Evolutionary conservation across 345 rosid species (phyloP), one percentile per base, ranked within the genome.

Genomic region (Triadica sebifera): DNA sequence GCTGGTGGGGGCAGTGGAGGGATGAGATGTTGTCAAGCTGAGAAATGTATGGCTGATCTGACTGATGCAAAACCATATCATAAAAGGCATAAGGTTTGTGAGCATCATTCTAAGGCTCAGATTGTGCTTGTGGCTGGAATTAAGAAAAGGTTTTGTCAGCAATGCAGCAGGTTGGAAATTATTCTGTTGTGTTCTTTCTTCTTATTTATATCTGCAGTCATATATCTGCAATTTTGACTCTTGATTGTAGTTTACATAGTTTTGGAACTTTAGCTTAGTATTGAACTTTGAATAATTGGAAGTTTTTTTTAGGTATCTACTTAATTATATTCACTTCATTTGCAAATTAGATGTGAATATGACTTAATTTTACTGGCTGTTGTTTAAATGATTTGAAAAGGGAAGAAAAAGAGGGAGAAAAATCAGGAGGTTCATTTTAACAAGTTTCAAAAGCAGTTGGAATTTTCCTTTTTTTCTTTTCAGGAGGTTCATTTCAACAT

Each of bases 141-240:
- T 12, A 84, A 77, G 78, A 90, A 93, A 83, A 83, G 94, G 38
- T 90, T 93, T 67, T 90, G 96, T 77, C 94, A 92, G 76, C 96
- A 92, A 87, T 90, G 94, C 69, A 93, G 94, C 90, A 90, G 93
- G 98, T 89, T 69, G 16, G 22, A 52, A 22, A 47, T 22, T 0
- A 19, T 45, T 41, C 8, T 8, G 8, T 41, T 41, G 5, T 19
- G 15, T 52, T n/a, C n/a, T n/a, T n/a, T n/a, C n/a, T n/a, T n/a
- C n/a, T n/a, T n/a, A n/a, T n/a, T n/a, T n/a, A n/a, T n/a, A n/a
- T n/a, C n/a, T n/a, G n/a, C n/a, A n/a, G n/a, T 15, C 0, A 52
- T 52, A 52, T 15, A 0, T 16, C 19, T 12, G 56, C n/a, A 52
- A 52, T 49, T 12, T 59, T 20, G 25, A 5, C 16, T 39, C 52